Conservation (phyloP, 768 basidiomycete genomes). For the Calvatia gigantea region DNA sequence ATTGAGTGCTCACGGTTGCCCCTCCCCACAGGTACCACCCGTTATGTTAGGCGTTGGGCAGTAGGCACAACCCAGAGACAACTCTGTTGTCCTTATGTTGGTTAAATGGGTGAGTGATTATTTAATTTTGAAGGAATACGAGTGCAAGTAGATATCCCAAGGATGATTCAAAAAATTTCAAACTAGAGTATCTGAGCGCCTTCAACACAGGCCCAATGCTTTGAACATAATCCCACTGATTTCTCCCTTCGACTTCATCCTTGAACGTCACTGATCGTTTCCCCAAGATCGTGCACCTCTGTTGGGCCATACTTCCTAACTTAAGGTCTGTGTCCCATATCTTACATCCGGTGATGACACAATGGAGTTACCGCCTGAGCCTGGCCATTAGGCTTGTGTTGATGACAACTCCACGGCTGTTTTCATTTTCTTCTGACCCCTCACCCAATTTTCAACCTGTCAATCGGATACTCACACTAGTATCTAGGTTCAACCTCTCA, state of each 20-base stretch:
- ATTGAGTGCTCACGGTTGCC: constrained; percentile 9
- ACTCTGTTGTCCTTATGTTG: neutral
- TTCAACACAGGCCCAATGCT: constrained; percentile 56
- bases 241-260: constrained; percentile 4
- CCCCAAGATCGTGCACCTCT: neutral
- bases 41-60: neutral
- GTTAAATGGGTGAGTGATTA: no score
- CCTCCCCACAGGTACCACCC: neutral
- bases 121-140: no score
- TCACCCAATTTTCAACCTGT: neutral
- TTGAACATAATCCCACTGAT: constrained; percentile 64
- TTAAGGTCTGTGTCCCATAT: constrained; percentile 31
- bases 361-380: constrained; percentile 89
- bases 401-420: constrained; percentile 86
- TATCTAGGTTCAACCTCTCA: neutral
- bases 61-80: neutral
- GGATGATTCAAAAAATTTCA: constrained; percentile 71
- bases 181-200: constrained; percentile 94
- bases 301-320: neutral
- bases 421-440: constrained; percentile 60
- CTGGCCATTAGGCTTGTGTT: constrained; percentile 36
- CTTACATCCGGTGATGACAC: constrained; percentile 48
- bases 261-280: constrained; percentile 9
- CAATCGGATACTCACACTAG: neutral
- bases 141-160: no score